phyloP scores from a whole-genome alignment of 2,329 filamentous ascomycete species.

The Colletotrichum lini region DNA sequence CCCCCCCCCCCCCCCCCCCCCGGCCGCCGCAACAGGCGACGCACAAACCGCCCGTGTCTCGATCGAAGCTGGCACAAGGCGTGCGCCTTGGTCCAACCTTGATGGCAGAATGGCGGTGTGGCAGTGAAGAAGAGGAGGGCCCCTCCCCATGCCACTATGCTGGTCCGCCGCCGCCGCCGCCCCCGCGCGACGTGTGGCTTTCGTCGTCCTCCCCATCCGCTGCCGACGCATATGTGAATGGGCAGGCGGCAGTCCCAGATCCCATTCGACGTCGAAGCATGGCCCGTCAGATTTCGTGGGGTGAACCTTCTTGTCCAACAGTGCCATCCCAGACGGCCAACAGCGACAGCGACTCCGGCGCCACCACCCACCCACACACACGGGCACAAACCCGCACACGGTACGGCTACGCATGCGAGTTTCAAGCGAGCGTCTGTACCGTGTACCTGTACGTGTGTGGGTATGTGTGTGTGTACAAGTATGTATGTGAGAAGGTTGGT shows the following conservation, averaged over 20 bases:
- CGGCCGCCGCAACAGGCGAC: slow-evolving; percentile 34
- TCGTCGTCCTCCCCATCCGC: not conserved
- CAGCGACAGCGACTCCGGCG: slow-evolving; percentile 14
- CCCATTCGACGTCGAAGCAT: slow-evolving; percentile 11
- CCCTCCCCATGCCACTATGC: slow-evolving; percentile 16
- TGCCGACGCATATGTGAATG: slow-evolving; percentile 22
- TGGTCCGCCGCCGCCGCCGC: slow-evolving; percentile 20
- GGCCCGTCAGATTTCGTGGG: slow-evolving; percentile 35
- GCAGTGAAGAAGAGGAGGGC: slow-evolving; percentile 8
- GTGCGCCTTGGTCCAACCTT: slow-evolving; percentile 23
- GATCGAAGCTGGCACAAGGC: slow-evolving; percentile 29
- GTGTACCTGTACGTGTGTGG: not conserved
- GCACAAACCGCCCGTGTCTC: slow-evolving; percentile 10
- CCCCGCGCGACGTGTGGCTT: slow-evolving; percentile 6
- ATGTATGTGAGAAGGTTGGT: not conserved
- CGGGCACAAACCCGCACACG: slow-evolving; percentile 9
- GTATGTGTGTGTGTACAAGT: not conserved
- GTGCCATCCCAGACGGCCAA: not conserved
- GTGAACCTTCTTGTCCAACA: slow-evolving; percentile 22
- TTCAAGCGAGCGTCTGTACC: slow-evolving; percentile 31
- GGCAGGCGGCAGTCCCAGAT: slow-evolving; percentile 2
- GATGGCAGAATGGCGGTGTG: slow-evolving; percentile 41
- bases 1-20: not conserved
- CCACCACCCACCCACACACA: slow-evolving; percentile 3
- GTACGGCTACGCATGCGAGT: slow-evolving; percentile 15